These are phyloP conservation scores for Lolium multiflorum DNA, from an alignment of 176 grass and related monocot species.

Conservation along the genomic window DNA sequence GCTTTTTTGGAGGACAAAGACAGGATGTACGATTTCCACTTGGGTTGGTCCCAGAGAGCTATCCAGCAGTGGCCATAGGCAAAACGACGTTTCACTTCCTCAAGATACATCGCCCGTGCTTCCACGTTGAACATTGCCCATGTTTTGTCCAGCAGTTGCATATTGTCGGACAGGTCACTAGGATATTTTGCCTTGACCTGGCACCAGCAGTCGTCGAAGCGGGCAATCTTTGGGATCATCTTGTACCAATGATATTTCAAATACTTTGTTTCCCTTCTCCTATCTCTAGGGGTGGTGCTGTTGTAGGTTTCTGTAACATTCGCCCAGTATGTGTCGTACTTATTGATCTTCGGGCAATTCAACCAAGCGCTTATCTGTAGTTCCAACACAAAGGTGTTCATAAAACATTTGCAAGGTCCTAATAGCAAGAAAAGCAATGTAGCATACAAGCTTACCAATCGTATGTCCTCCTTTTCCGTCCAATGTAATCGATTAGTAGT, in stretches of 20 bases:
- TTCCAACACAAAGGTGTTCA: slow-evolving; percentile 17
- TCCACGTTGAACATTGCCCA: slow-evolving; percentile 40
- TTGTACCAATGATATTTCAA: slow-evolving; percentile 44
- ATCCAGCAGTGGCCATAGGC: slow-evolving; percentile 38
- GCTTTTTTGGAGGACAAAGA: slow-evolving; percentile 33
- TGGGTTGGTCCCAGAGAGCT: slow-evolving; percentile 46
- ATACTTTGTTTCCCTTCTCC: slow-evolving; percentile 35
- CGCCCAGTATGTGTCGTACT: slow-evolving; percentile 24
- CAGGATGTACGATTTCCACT: slow-evolving; percentile 46
- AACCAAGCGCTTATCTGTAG: slow-evolving; percentile 49
- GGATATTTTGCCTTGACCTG: slow-evolving; percentile 40
- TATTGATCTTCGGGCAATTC: slow-evolving; percentile 27
- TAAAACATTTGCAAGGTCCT: not conserved
- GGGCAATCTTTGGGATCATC: slow-evolving; percentile 36
- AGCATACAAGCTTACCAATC: slow-evolving; percentile 33
- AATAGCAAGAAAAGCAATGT: slow-evolving; percentile 9
- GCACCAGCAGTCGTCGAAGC: slow-evolving; percentile 47
- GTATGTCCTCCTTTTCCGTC: slow-evolving; percentile 40
- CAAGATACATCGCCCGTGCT: slow-evolving; percentile 38
- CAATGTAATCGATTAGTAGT: slow-evolving; percentile 37
- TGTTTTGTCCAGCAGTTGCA: slow-evolving; percentile 50
- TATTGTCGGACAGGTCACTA: slow-evolving; percentile 25
- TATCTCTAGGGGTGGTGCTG: slow-evolving; percentile 35
- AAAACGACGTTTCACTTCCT: slow-evolving; percentile 41
- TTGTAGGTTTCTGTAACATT: slow-evolving; percentile 35